Evolutionary conservation across 2,329 filamentous ascomycete species (phyloP).

Genomic region (Knufia fluminis): DNA sequence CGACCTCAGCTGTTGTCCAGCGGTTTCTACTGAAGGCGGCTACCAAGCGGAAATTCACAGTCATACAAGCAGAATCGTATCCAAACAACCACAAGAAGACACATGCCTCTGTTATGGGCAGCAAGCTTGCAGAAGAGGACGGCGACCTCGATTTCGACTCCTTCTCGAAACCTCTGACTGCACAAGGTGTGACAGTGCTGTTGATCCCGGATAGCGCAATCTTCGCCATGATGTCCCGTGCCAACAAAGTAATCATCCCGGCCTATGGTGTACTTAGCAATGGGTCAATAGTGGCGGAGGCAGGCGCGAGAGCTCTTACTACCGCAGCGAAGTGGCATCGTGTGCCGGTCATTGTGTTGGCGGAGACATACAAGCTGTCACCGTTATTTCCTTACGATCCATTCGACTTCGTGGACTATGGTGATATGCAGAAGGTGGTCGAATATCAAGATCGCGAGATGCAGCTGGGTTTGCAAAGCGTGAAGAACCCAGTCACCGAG

Average conservation of each 20-base stretch:
- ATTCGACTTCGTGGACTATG: constrained; percentile 76
- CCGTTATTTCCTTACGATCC: constrained; percentile 80
- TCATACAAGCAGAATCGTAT: constrained; percentile 69
- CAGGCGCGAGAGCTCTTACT: constrained; percentile 75
- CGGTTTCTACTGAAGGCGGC: constrained; percentile 83
- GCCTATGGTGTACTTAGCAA: constrained; percentile 83
- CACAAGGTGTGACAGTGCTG: constrained; percentile 72
- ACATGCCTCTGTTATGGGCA: constrained; percentile 54
- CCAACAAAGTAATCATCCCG: constrained; percentile 89
- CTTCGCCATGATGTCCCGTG: constrained; percentile 87
- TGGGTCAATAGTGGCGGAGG: constrained; percentile 73
- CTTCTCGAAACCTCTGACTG: constrained; percentile 68
- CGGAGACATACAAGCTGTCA: constrained; percentile 87
- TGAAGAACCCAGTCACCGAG: constrained; percentile 72
- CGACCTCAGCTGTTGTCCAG: constrained; percentile 77
- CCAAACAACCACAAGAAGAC: constrained; percentile 59
- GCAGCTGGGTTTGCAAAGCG: constrained; percentile 57
- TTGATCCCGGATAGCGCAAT: constrained; percentile 75
- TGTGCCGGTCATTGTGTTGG: constrained; percentile 78
- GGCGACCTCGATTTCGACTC: constrained; percentile 39
- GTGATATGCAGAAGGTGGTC: constrained; percentile 66
- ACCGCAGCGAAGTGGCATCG: constrained; percentile 73
- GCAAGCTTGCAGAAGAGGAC: constrained; percentile 30
- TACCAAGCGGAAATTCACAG: constrained; percentile 80
- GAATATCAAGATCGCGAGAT: constrained; percentile 70